Evolutionary conservation across 169 alveolate species (phyloP).

Genomic region (Plasmodium chabaudi): DNA sequence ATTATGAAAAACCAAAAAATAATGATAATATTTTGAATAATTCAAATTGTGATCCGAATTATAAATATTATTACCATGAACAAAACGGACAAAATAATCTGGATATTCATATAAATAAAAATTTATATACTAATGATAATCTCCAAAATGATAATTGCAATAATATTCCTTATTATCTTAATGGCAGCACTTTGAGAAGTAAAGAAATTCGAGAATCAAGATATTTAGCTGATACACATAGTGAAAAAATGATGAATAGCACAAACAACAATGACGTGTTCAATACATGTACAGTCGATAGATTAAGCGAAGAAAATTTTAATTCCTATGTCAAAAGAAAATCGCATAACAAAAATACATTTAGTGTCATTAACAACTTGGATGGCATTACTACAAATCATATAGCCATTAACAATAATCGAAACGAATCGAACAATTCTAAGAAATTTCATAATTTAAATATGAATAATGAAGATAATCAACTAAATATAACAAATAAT

Average conservation of each 20-base stretch:
- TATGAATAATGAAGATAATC: background rate
- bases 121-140: conserved; percentile 3
- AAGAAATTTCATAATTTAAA: conserved; percentile 7
- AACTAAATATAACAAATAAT: background rate
- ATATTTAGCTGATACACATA: conserved; percentile 49
- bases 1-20: conserved; percentile 6
- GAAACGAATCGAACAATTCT: conserved; percentile 9
- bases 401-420: background rate
- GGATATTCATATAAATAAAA: background rate
- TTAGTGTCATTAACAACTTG: background rate
- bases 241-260: conserved; percentile 49
- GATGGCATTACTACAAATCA: background rate
- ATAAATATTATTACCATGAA: conserved; percentile 12
- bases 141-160: background rate
- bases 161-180: conserved; percentile 7
- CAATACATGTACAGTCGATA: conserved; percentile 16
- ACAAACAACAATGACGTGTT: conserved; percentile 26
- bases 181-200: background rate
- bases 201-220: background rate
- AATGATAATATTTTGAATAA: background rate
- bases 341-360: background rate
- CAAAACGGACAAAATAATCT: background rate
- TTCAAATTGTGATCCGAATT: background rate
- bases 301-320: conserved; percentile 55
- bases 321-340: conserved; percentile 28